Base-by-base conservation (phyloP, 2,329 filamentous ascomycete genomes). In the Aciculosporium take region DNA sequence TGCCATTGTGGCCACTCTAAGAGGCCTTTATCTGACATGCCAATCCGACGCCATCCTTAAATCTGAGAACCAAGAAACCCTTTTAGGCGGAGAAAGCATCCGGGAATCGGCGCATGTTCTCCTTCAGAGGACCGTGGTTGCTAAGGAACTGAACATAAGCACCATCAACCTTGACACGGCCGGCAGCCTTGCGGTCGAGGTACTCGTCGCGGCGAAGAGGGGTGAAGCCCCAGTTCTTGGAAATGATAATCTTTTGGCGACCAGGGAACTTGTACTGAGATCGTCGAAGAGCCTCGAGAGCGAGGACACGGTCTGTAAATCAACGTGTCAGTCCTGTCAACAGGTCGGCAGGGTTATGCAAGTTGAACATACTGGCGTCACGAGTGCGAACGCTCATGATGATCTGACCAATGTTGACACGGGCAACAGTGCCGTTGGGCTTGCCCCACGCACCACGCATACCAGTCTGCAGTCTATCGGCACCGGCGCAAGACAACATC, bases 191-290 rank as follows among this genome's bases (percentile, higher is more conserved):
- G 75, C 89, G 84, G 69, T 87, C 79, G 64, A 94, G 74, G 75
- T 96, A 98, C 69, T 98, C 91, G 58, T 96, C 91, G 59, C 91
- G 88, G 62, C 86, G 83, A 60, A 98, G 85, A 64, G 88, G 88
- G 50, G 91, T 98, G 84, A 98, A 98, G 58, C 91, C 91, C 91
- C 91, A 98, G 81, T 98, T 98, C 87, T 96, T 98, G 77, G 84
- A 93, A 73, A 96, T 82, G 63, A 98, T 95, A 75, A 98, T 96
- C 87, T 98, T 98, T 80, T 98, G 91, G 73, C 91, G 89, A 69
- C 91, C 91, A 56, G 91, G 91, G 85, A 98, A 98, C 84, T 96
- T 98, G 86, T 96, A 95, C 82, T 95, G 91, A 54, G 87, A 93
- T 68, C 91, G 87, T 67, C 93, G 89, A 67, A 98, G 85, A 64